Conservation (phyloP, 805 yeast species). For the Wickerhamomyces mucosus region DNA sequence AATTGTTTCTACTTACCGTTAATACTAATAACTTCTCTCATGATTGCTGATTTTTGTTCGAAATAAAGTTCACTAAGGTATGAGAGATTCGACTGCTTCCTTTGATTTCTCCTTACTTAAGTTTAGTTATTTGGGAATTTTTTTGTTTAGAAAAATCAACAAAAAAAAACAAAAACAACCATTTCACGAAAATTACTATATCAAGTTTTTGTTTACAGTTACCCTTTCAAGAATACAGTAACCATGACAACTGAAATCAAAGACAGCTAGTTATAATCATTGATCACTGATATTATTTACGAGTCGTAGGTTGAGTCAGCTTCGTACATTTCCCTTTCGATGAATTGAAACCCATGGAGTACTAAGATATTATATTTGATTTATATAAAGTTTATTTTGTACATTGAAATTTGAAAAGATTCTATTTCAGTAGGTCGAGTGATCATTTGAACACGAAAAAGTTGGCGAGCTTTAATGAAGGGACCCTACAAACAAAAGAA, state of each 20-base stretch:
- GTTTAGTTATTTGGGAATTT: constrained; percentile 1
- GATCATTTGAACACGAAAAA: no score
- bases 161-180: constrained; percentile 15
- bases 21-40: constrained; percentile 92
- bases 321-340: no score
- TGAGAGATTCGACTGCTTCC: constrained; percentile 1
- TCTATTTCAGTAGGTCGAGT: no score
- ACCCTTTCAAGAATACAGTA: constrained; percentile 8
- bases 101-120: constrained; percentile 1
- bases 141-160: constrained; percentile 3
- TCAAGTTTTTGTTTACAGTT: constrained; percentile 15
- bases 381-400: no score
- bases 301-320: no score
- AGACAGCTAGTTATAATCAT: no score
- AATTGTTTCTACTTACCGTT: constrained; percentile 77
- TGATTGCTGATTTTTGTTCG: constrained; percentile 18
- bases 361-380: no score
- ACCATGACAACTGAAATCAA: constrained; percentile 6
- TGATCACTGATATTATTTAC: no score
- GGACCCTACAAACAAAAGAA: no score
- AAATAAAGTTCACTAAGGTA: background rate
- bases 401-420: no score
- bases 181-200: constrained; percentile 8
- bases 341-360: no score
- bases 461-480: no score